Evolutionary conservation across 257 asterid species (phyloP).

Genomic region (Thymus mandschuricus): DNA sequence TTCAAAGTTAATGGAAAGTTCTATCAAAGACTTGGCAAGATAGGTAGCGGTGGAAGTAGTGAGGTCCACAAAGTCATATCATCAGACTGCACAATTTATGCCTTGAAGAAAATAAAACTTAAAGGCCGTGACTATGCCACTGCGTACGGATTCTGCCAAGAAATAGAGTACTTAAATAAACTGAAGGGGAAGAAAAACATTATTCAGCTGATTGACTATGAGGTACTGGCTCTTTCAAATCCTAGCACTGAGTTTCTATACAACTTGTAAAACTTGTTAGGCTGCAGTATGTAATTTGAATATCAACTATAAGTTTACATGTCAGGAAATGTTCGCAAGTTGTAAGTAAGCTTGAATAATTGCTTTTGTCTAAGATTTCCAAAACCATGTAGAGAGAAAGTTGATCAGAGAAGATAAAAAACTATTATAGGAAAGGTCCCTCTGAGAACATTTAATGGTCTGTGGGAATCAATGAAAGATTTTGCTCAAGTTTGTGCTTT

Average conservation of each 20-base stretch:
- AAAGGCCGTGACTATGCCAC: conserved; percentile 99
- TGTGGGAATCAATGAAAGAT: neutral
- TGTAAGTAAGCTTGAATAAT: conserved; percentile 6
- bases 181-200: conserved; percentile 84
- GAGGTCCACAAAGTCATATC: conserved; percentile 99
- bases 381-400: neutral
- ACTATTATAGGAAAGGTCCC: neutral
- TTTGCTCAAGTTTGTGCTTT: conserved; percentile 14
- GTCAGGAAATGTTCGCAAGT: neutral
- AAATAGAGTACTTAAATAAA: conserved; percentile 77
- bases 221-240: conserved; percentile 55
- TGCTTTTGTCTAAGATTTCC: conserved; percentile 1
- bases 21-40: conserved; percentile 97
- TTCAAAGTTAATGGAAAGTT: conserved; percentile 95
- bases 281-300: conserved; percentile 10
- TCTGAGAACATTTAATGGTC: neutral
- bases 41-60: conserved; percentile 99
- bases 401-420: conserved; percentile 11
- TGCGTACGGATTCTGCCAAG: conserved; percentile 97
- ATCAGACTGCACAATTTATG: conserved; percentile 87
- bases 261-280: neutral
- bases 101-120: conserved; percentile 90
- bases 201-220: conserved; percentile 91
- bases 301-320: neutral
- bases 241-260: conserved; percentile 23